phyloP scores from a whole-genome alignment of 179 eudicot genomes.

The Spergularia azorica region DNA sequence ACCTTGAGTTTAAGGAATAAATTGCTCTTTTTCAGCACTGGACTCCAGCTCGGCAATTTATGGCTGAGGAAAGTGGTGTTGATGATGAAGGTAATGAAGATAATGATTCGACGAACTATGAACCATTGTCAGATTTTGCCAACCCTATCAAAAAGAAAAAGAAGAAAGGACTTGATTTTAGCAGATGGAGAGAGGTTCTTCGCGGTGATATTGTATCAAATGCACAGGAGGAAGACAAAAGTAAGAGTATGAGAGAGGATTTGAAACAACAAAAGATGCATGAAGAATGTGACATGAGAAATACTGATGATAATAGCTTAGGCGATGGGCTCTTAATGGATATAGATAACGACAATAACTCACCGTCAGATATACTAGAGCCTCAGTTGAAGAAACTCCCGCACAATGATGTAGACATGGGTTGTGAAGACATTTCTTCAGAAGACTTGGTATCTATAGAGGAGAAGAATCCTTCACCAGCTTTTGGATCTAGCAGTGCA shows the following conservation, averaged over 20 bases:
- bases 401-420: conserved; percentile 12
- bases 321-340: conserved; percentile 18
- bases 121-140: conserved; percentile 53
- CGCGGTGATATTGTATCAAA: conserved; percentile 24
- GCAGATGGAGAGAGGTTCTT: conserved; percentile 53
- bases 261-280: conserved; percentile 25
- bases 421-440: conserved; percentile 9
- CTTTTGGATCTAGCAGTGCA: conserved; percentile 16
- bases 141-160: conserved; percentile 62
- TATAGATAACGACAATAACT: conserved; percentile 8
- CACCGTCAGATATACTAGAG: conserved; percentile 11
- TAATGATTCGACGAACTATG: conserved; percentile 43
- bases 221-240: conserved; percentile 27
- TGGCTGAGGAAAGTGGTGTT: conserved; percentile 19
- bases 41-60: conserved; percentile 46
- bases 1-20: not conserved
- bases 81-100: conserved; percentile 37
- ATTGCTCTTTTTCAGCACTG: conserved; percentile 55
- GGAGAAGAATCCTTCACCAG: conserved; percentile 8
- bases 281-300: conserved; percentile 24
- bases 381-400: conserved; percentile 1
- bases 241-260: conserved; percentile 3
- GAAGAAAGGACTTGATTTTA: conserved; percentile 72
- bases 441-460: conserved; percentile 7
- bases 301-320: conserved; percentile 18